phyloP scores from a whole-genome alignment of 2,329 filamentous ascomycete genomes.

The Colletotrichum ledebouriae region DNA sequence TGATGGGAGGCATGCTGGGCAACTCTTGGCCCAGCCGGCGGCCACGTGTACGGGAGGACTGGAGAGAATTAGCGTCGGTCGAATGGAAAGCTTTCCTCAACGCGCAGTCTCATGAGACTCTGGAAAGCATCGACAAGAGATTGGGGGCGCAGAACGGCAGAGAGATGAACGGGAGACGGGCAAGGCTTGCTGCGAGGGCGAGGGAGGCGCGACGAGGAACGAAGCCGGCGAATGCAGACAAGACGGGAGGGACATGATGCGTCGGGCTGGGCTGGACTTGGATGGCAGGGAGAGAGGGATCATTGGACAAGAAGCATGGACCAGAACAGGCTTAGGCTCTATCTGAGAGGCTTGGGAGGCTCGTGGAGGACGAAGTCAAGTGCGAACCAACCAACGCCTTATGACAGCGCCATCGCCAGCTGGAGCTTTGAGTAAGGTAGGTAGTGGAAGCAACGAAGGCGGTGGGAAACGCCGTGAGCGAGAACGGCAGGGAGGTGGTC shows the following conservation, averaged over 20 bases:
- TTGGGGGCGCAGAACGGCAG: slow-evolving; percentile 10
- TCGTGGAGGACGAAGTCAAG: not conserved
- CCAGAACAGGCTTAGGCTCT: not conserved
- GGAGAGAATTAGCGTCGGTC: slow-evolving; percentile 37
- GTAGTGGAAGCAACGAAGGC: not conserved
- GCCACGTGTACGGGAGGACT: slow-evolving; percentile 40
- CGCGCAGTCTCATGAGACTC: not conserved
- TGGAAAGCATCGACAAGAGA: not conserved
- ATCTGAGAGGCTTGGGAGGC: not conserved
- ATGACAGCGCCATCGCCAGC: too few species aligned
- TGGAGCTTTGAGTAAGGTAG: too few species aligned
- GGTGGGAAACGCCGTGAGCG: slow-evolving; percentile 2
- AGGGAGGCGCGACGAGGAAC: slow-evolving; percentile 16
- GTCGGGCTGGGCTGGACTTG: not conserved
- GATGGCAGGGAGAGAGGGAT: not conserved
- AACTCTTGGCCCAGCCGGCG: slow-evolving; percentile 24
- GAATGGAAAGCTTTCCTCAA: slow-evolving; percentile 31
- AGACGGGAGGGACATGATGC: slow-evolving; percentile 18
- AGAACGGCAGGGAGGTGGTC: not conserved
- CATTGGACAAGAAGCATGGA: not conserved
- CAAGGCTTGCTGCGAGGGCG: slow-evolving; percentile 17
- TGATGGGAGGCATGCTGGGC: slow-evolving; percentile 12
- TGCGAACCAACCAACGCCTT: not conserved
- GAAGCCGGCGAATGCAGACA: slow-evolving; percentile 39
- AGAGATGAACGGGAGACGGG: not conserved